Percentiles rank a stretch among this genome's conserved stretches.
Conservation (phyloP, 306 rosid species). For the Astragalus glycyphyllos region DNA sequence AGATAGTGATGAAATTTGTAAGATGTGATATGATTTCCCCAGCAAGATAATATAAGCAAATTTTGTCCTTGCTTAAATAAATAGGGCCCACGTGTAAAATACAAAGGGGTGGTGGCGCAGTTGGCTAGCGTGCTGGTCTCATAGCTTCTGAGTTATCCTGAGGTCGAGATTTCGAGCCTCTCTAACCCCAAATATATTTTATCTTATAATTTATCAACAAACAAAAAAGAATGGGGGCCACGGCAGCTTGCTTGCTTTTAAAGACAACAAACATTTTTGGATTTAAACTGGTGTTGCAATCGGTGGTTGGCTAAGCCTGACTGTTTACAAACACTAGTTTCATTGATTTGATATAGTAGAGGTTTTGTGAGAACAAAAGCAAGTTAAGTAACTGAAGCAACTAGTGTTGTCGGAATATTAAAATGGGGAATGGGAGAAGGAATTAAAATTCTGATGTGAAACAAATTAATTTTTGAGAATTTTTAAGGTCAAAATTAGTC, state of each 20-base stretch:
- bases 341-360: too few species aligned
- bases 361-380: too few species aligned
- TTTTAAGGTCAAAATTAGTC: too few species aligned
- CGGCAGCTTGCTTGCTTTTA: background rate
- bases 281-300: constrained; percentile 5
- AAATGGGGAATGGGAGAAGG: too few species aligned
- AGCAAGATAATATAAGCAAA: constrained; percentile 38
- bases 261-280: constrained; percentile 35
- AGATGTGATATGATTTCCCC: constrained; percentile 16
- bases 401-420: too few species aligned
- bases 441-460: too few species aligned
- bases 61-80: constrained; percentile 31
- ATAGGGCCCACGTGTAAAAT: background rate
- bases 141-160: constrained; percentile 70
- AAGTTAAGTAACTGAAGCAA: too few species aligned
- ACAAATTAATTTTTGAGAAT: too few species aligned
- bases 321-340: background rate
- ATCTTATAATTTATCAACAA: too few species aligned
- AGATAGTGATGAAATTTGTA: constrained; percentile 24
- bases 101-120: constrained; percentile 75
- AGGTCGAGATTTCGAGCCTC: constrained; percentile 83
- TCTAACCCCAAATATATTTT: constrained; percentile 56
- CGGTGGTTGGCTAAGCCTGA: background rate
- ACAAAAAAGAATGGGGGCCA: background rate
- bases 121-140: constrained; percentile 85